Conservation (phyloP, 1,284 basidiomycete species). For the Apiotrichum brassicae region DNA sequence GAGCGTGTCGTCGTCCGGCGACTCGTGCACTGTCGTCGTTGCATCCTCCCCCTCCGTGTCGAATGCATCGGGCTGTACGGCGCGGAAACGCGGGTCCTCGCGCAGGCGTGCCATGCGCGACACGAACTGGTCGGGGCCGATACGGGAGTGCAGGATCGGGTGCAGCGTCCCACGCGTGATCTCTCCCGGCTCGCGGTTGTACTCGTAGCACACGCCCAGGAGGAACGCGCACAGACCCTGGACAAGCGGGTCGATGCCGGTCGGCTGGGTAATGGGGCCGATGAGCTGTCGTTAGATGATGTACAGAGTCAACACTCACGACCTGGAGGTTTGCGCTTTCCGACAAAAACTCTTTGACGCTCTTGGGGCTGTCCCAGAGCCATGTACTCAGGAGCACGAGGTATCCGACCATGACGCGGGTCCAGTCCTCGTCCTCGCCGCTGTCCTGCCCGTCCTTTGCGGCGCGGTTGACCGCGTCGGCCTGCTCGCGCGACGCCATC, state of each 20-base stretch:
- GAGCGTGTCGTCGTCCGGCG: slow-evolving; percentile 55
- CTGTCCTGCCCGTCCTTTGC: slow-evolving; percentile 43
- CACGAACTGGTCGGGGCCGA: slow-evolving; percentile 79
- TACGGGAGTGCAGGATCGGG: slow-evolving; percentile 72
- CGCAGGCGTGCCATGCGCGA: slow-evolving; percentile 78
- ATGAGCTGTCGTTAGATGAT: slow-evolving; percentile 60
- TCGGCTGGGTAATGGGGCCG: slow-evolving; percentile 85
- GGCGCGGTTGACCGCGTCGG: slow-evolving; percentile 45
- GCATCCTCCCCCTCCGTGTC: slow-evolving; percentile 39
- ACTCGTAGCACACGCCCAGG: slow-evolving; percentile 90
- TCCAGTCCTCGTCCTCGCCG: slow-evolving; percentile 63
- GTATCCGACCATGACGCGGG: slow-evolving; percentile 79
- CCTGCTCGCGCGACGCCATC: slow-evolving; percentile 56
- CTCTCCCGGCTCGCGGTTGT: slow-evolving; percentile 84
- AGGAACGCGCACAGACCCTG: slow-evolving; percentile 89
- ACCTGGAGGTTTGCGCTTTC: slow-evolving; percentile 81
- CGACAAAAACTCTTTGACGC: slow-evolving; percentile 82
- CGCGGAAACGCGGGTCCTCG: slow-evolving; percentile 86
- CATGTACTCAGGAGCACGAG: slow-evolving; percentile 77
- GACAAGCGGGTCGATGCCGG: slow-evolving; percentile 76
- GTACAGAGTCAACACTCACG: slow-evolving; percentile 52
- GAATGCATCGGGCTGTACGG: slow-evolving; percentile 70
- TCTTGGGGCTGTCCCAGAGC: slow-evolving; percentile 92
- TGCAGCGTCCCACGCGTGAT: slow-evolving; percentile 80
- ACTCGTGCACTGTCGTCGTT: slow-evolving; percentile 31